phyloP scores from a whole-genome alignment of 345 rosid genomes.

The Pistacia vera region DNA sequence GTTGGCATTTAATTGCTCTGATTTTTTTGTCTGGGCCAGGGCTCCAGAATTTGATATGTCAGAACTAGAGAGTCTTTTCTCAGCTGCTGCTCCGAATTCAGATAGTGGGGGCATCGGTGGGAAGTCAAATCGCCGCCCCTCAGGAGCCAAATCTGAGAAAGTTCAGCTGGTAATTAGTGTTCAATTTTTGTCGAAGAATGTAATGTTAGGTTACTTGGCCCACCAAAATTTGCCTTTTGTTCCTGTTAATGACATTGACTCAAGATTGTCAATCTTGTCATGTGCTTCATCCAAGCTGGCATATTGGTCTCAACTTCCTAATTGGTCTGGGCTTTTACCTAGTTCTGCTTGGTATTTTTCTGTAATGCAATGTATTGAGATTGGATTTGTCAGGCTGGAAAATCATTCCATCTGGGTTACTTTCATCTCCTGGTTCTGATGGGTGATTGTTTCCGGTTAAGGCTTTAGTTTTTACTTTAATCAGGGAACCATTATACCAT shows the following conservation, averaged over 20 bases:
- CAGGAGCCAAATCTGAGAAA: constrained; percentile 64
- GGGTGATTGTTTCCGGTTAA: too few species aligned
- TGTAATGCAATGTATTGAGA: too few species aligned
- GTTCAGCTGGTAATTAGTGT: constrained; percentile 76
- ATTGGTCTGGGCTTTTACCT: too few species aligned
- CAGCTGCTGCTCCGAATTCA: constrained; percentile 56
- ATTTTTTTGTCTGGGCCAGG: constrained; percentile 41
- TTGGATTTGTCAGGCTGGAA: too few species aligned
- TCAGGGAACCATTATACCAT: too few species aligned
- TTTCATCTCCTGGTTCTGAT: too few species aligned
- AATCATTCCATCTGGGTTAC: too few species aligned
- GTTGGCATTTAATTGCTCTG: constrained; percentile 18
- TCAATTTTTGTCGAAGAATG: neutral
- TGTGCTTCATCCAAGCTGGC: neutral
- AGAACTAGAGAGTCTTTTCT: constrained; percentile 83
- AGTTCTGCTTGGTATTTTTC: too few species aligned
- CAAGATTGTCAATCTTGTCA: neutral
- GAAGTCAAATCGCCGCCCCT: constrained; percentile 49
- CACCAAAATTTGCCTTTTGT: neutral
- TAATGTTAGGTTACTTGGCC: constrained; percentile 7
- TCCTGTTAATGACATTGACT: too few species aligned
- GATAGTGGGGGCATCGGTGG: constrained; percentile 42
- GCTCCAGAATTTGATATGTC: constrained; percentile 78
- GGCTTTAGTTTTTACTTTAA: too few species aligned
- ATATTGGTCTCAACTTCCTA: neutral